Evolutionary conservation across 139 green algal species (phyloP).

Genomic region (Volvox africanus): DNA sequence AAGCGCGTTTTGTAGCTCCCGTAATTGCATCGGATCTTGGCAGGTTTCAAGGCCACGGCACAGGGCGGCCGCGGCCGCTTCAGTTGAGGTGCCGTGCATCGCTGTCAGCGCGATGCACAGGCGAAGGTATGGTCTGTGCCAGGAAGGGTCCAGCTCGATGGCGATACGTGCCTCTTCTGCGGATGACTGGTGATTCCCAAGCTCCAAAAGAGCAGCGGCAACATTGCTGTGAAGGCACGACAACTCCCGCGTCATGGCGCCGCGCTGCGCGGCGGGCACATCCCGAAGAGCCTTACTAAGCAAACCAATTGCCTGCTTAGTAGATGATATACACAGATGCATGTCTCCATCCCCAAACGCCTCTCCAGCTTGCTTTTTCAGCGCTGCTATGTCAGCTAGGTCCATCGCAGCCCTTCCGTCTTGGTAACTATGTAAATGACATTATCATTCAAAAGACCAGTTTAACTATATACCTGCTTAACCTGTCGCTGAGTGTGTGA

Average conservation of each 20-base stretch:
- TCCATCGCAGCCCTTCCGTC: too few species aligned
- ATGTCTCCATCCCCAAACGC: not conserved
- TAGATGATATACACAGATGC: not conserved
- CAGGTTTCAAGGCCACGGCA: not conserved
- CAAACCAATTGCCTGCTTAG: not conserved
- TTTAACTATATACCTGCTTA: too few species aligned
- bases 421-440: too few species aligned
- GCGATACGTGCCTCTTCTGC: not conserved
- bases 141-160: not conserved
- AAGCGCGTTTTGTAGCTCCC: not conserved
- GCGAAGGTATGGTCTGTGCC: constrained; percentile 27
- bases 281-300: not conserved
- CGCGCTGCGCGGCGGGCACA: not conserved
- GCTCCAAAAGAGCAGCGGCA: not conserved
- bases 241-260: not conserved
- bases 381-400: too few species aligned
- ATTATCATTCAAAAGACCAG: too few species aligned
- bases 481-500: too few species aligned
- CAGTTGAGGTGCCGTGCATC: not conserved
- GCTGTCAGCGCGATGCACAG: constrained; percentile 5
- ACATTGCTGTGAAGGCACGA: constrained; percentile 25
- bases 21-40: not conserved
- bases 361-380: not conserved
- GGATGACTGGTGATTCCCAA: not conserved
- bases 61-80: not conserved